Percentiles rank a stretch among this genome's conserved stretches.
Evolutionary conservation across 176 grass and related monocot genomes (phyloP).

Genomic region (Paspalum notatum): DNA sequence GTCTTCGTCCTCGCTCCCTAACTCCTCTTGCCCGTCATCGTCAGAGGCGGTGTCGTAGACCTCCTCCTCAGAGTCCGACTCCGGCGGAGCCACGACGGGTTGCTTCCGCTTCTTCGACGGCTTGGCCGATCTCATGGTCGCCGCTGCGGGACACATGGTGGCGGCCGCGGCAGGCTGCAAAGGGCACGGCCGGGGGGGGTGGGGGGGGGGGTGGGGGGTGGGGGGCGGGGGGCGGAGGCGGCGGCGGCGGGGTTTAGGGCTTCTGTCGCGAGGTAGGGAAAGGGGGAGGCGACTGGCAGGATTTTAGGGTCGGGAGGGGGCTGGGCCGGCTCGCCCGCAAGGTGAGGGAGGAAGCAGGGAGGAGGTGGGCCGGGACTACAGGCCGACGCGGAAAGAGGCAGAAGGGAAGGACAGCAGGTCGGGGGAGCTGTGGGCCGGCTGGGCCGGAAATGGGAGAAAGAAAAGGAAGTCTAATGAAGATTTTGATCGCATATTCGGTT

Average conservation of each 20-base stretch:
- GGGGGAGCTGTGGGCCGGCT: no score
- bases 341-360: no score
- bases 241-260: conserved; percentile 37
- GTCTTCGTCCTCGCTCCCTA: conserved; percentile 14
- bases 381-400: no score
- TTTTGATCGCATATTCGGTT: no score
- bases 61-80: conserved; percentile 45
- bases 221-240: background rate
- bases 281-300: no score
- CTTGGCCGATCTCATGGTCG: conserved; percentile 29
- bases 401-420: no score
- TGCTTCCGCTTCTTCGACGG: conserved; percentile 49
- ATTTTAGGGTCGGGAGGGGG: no score
- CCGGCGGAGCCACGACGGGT: conserved; percentile 23
- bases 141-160: background rate
- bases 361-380: no score
- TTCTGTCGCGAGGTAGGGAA: no score
- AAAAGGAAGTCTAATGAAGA: no score
- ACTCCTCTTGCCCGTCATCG: conserved; percentile 19
- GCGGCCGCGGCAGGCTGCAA: conserved; percentile 12
- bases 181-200: background rate
- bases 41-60: conserved; percentile 31
- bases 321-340: no score
- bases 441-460: no score
- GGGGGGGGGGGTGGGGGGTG: background rate